Conservation (phyloP, 768 basidiomycete species). For the Auriscalpium vulgare region DNA sequence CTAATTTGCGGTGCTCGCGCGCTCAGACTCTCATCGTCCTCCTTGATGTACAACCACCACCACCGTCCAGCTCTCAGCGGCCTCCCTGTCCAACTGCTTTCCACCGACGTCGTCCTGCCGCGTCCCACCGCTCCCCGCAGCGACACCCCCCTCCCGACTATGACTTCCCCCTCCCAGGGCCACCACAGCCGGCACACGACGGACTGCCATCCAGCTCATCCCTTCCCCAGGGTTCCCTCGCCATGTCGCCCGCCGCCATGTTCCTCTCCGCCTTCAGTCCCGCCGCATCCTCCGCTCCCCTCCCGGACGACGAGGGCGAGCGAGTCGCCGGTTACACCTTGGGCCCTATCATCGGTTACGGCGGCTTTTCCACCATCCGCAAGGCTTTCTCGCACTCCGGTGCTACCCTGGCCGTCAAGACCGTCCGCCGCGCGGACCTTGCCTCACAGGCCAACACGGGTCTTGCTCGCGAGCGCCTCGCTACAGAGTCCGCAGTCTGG, state of each 20-base stretch:
- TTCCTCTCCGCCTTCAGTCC: slow-evolving; percentile 63
- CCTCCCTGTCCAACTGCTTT: too few relatives aligned
- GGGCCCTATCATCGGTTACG: slow-evolving; percentile 68
- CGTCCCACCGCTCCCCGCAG: too few relatives aligned
- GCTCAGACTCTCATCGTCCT: too few relatives aligned
- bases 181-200: slow-evolving; percentile 2
- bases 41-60: too few relatives aligned
- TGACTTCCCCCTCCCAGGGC: neutral
- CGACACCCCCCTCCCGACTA: too few relatives aligned
- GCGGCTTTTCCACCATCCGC: slow-evolving; percentile 76
- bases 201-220: slow-evolving; percentile 4
- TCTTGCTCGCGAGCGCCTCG: slow-evolving; percentile 45
- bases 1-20: too few relatives aligned
- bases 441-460: slow-evolving; percentile 42
- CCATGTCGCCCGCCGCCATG: slow-evolving; percentile 61
- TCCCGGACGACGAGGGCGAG: slow-evolving; percentile 62
- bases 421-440: slow-evolving; percentile 55
- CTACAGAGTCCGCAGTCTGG: slow-evolving; percentile 71
- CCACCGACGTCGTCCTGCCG: too few relatives aligned
- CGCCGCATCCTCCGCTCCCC: slow-evolving; percentile 23
- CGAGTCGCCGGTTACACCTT: slow-evolving; percentile 65
- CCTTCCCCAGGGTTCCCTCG: slow-evolving; percentile 10
- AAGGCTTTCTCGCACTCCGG: slow-evolving; percentile 56
- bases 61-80: too few relatives aligned
- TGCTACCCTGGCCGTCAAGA: slow-evolving; percentile 74